Evolutionary conservation across 768 basidiomycete species (phyloP), one percentile per base, ranked within the genome.

Genomic region (Steccherinum ochraceum): DNA sequence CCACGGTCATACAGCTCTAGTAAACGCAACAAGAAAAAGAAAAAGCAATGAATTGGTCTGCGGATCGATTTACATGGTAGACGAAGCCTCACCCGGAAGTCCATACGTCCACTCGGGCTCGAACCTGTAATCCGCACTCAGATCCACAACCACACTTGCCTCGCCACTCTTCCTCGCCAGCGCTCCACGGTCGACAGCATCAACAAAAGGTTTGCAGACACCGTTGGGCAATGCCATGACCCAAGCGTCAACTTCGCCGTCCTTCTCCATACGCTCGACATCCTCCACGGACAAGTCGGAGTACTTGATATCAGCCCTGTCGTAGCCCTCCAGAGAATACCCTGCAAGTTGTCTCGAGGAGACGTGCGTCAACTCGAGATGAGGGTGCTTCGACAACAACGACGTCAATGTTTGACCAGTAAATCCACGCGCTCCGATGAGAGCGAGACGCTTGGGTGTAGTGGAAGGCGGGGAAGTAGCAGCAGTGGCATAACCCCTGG

Each of bases 171-270:
- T 69, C 55, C 82, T 80, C 60, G 75, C 78, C 54, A 72, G 69
- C 12, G 84, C 73, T 4, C 85, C 91, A 30, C 80, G 77, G 61
- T 96, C 93, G 45, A 99, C 71, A 13, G 95, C 95, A 61, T 94
- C 93, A 26, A 99, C 93, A 64, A 95, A 99, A 0, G 94, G 94
- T 69, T 94, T 93, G 72, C 89, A 88, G 20, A 92, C 80, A 18
- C 96, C 96, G 58, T 98, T 99, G n/a, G 96, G 96, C 45, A 99
- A 78, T 2, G 96, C 96, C 89, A 97, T 94, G 48, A 98, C 82
- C 95, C 96, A 99, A 7, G 93, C 95, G 63, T 99, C 95, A 16
- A 99, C 92, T 61, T 87, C 88, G 7, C 88, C 85, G 46, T 81
- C 73, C 69, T 84, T 83, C 69, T 97, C 96, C 85, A 99, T 88